Conservation (phyloP, 257 asterid species). For the Anisodus tanguticus region DNA sequence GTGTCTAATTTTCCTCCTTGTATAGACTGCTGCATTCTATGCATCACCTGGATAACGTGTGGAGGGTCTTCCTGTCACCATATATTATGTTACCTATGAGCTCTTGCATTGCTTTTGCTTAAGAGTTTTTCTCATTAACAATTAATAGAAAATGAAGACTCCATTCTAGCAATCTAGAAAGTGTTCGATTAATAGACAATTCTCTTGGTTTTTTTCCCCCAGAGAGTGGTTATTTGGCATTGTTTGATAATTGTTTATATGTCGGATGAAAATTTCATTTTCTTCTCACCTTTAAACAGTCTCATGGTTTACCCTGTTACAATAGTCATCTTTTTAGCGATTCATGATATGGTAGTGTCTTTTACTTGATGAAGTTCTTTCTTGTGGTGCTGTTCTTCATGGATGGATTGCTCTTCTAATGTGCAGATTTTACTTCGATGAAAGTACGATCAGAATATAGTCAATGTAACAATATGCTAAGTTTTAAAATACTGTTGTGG, state of each 20-base stretch:
- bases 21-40: not conserved
- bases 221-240: not conserved
- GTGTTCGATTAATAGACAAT: not conserved
- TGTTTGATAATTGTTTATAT: not conserved
- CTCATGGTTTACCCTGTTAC: slow-evolving; percentile 10
- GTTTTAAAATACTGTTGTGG: not conserved
- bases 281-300: slow-evolving; percentile 2
- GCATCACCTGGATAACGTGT: not conserved
- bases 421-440: not conserved
- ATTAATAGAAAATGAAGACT: slow-evolving; percentile 8
- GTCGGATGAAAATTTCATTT: not conserved
- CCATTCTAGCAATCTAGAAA: slow-evolving; percentile 13
- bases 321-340: not conserved
- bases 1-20: not conserved
- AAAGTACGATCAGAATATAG: not conserved
- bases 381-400: slow-evolving; percentile 17
- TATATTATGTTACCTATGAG: not conserved
- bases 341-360: not conserved
- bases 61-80: not conserved
- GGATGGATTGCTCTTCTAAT: slow-evolving; percentile 14
- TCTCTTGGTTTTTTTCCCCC: not conserved
- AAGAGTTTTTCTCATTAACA: not conserved
- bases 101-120: not conserved
- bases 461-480: not conserved
- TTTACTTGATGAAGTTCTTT: slow-evolving; percentile 5